phyloP scores from a whole-genome alignment of 2,329 filamentous ascomycete genomes.

The Penicillium decumbens region DNA sequence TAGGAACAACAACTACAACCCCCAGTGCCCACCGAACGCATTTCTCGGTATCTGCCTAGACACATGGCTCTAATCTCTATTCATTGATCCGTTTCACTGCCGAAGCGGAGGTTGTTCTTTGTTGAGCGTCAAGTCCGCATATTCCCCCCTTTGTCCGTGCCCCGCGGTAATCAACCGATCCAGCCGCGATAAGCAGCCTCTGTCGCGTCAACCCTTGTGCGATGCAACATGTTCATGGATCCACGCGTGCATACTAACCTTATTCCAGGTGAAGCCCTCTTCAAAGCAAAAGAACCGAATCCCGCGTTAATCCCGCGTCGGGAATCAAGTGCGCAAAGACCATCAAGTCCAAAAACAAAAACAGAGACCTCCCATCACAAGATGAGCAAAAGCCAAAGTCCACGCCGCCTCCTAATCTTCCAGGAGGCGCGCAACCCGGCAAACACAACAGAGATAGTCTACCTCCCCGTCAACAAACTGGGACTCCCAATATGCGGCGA shows the following conservation, averaged over 20 bases:
- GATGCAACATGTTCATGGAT: not conserved
- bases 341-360: not conserved
- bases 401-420: constrained; percentile 33
- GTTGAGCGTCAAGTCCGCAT: not conserved
- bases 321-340: not conserved
- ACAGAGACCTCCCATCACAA: not conserved
- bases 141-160: constrained; percentile 9
- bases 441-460: constrained; percentile 27
- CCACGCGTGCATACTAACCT: not conserved
- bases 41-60: not conserved
- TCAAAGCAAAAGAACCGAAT: not conserved
- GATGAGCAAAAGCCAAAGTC: constrained; percentile 8
- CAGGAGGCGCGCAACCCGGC: constrained; percentile 34
- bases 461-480: constrained; percentile 35
- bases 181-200: constrained; percentile 13
- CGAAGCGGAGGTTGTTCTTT: not conserved
- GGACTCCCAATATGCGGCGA: constrained; percentile 35
- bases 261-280: not conserved
- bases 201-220: not conserved
- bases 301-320: not conserved
- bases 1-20: not conserved
- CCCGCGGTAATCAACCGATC: constrained; percentile 9
- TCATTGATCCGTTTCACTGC: not conserved
- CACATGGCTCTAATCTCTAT: not conserved
- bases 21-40: not conserved